Base-by-base conservation (phyloP, 371 early-diverging fungal species). In the Sporodiniella umbellata region DNA sequence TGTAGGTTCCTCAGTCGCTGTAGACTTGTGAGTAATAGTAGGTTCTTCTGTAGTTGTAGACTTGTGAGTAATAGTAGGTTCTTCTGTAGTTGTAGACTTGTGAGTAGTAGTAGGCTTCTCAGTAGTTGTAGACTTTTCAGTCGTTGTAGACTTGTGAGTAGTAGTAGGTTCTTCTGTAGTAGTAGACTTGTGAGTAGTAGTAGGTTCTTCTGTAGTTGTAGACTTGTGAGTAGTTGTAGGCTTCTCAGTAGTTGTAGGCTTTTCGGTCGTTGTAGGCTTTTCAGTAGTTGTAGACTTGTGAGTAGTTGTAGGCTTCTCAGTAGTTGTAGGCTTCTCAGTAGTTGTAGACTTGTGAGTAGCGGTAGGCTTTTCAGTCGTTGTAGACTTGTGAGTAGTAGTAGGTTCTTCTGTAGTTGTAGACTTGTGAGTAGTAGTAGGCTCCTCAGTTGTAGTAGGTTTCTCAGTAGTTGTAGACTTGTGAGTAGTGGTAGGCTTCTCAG, bases 121-220 rank as follows among this genome's bases (percentile, higher is more conserved):
- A 43, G 43, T 43, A 24, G 43, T 24, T n/a, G 45, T 45, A 17
- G 45, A 18, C 42, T 42, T 51, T 21, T 51, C 26, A 10, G 30
- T 33, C 11, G 35, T n/a, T 37, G 37, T 48, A 8, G 23, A 4
- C 12, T 48, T 37, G 5, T 48, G 33, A 12, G 30, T 33, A n/a
- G 14, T 35, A 1, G 35, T 42, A n/a, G n/a, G 21, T n/a, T 23
- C 22, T 42, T 42, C 3, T 18, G n/a, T 14, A n/a, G 37, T 37
- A 6, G 37, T 37, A 2, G 24, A 5, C n/a, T 49, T 39, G 11
- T 49, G 17, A 17, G 24, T 42, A 23, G 22, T 42, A 8, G 51
- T 33, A 24, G 21, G 17, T 11, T 48, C 26, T 26, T 39, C 28
- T 2, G 12, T 33, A 2, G 45, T 31, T 3, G 45, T 31, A 3